These are phyloP conservation scores for Ascochyta viciae-villosae DNA, from an alignment of 2,329 filamentous ascomycete genomes.

Conservation along the genomic window DNA sequence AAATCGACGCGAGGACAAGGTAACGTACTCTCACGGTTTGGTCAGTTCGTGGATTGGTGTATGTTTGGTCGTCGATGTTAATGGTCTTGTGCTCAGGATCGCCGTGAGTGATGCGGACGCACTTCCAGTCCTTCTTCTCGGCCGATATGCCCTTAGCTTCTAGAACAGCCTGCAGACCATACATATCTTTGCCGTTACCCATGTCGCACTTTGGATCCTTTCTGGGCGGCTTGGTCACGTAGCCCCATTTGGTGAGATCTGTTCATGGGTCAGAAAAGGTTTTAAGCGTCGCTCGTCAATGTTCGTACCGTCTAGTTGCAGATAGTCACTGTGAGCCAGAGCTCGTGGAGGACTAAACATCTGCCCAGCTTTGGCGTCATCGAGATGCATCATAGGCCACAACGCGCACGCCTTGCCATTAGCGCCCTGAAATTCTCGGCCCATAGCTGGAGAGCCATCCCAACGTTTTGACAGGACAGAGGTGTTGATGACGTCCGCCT, in stretches of 20 bases:
- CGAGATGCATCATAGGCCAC: conserved; percentile 7
- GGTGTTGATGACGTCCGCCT: not conserved
- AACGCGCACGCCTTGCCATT: conserved; percentile 1
- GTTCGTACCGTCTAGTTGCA: conserved; percentile 2
- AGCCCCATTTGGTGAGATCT: conserved; percentile 12
- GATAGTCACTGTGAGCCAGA: conserved; percentile 6
- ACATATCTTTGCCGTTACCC: conserved; percentile 8
- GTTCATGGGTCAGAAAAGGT: not conserved
- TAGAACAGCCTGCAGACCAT: not conserved
- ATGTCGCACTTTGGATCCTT: conserved; percentile 8
- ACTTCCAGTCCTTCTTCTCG: conserved; percentile 10
- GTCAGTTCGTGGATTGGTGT: conserved; percentile 1
- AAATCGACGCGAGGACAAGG: too few species aligned
- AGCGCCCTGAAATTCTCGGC: not conserved
- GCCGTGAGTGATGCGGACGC: conserved; percentile 11
- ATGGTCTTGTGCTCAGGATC: conserved; percentile 3
- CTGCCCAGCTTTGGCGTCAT: conserved; percentile 3
- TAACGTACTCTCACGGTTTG: not conserved
- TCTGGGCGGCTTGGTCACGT: conserved; percentile 1
- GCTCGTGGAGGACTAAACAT: not conserved
- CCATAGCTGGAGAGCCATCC: conserved; percentile 13
- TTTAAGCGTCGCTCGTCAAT: not conserved
- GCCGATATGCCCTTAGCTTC: conserved; percentile 3
- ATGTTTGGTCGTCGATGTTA: conserved; percentile 3
- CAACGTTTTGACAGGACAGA: not conserved